Percentiles rank a stretch among this genome's conserved stretches.
Conservation (phyloP, 164 flowering plant genomes). For the Stephania yunnanensis region DNA sequence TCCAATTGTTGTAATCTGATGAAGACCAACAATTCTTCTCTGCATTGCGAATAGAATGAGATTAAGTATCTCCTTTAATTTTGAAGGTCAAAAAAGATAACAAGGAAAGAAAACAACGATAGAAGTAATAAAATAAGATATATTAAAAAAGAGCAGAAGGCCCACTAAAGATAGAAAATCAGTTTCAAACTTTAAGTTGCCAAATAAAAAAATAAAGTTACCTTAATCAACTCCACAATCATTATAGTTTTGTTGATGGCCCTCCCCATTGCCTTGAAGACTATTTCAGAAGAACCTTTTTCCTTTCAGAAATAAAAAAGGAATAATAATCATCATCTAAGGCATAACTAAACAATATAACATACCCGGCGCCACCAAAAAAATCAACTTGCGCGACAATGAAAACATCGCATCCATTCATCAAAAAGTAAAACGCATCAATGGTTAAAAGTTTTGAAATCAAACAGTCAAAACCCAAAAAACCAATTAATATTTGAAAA, state of each 20-base stretch:
- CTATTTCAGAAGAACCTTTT: conserved; percentile 66
- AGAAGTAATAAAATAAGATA: neutral
- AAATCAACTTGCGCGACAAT: neutral
- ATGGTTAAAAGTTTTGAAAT: too few relatives aligned
- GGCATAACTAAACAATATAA: neutral
- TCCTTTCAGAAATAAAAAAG: conserved; percentile 33
- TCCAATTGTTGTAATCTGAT: conserved; percentile 68
- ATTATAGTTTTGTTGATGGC: conserved; percentile 89
- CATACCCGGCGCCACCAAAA: neutral
- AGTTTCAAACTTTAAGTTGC: too few relatives aligned
- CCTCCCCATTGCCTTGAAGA: conserved; percentile 91
- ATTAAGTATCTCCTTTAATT: neutral
- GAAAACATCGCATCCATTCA: too few relatives aligned
- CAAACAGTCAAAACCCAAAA: too few relatives aligned
- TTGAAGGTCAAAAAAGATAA: conserved; percentile 4
- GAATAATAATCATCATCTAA: neutral
- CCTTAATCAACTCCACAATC: conserved; percentile 82
- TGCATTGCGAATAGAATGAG: conserved; percentile 22
- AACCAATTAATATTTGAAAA: too few relatives aligned
- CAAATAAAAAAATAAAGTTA: conserved; percentile 11
- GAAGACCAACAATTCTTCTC: conserved; percentile 90
- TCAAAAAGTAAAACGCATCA: too few relatives aligned
- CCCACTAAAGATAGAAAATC: neutral
- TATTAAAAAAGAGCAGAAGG: too few relatives aligned
- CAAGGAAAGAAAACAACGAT: neutral